phyloP scores from a whole-genome alignment of 1,139 yeast species.

The Geotrichum siamense region DNA sequence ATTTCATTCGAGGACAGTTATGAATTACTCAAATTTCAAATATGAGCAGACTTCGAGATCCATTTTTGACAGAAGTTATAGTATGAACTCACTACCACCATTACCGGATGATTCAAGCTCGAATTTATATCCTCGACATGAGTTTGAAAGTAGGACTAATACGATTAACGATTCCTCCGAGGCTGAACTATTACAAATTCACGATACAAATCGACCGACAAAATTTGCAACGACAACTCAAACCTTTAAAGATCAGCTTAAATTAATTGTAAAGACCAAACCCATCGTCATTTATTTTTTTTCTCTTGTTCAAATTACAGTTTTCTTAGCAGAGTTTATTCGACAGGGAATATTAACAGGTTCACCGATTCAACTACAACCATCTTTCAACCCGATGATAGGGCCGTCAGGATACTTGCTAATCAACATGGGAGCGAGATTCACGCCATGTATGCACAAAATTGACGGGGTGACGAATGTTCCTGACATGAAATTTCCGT shows the following conservation, averaged over 20 bases:
- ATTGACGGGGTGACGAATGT: conserved; percentile 46
- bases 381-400: conserved; percentile 71
- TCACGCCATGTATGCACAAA: conserved; percentile 63
- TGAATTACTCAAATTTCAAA: no score
- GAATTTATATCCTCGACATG: background rate
- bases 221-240: no score
- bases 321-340: conserved; percentile 62
- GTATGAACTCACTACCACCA: conserved; percentile 2
- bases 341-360: conserved; percentile 58
- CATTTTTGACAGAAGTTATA: background rate
- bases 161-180: no score
- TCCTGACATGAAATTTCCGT: conserved; percentile 45
- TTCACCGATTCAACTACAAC: conserved; percentile 60
- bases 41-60: background rate
- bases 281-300: conserved; percentile 33
- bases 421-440: conserved; percentile 66
- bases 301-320: conserved; percentile 45
- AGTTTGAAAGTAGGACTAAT: background rate
- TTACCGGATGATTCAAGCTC: background rate
- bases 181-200: no score
- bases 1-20: no score
- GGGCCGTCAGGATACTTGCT: conserved; percentile 69
- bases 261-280: background rate
- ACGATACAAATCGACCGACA: no score
- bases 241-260: background rate